Percentiles rank a stretch among this genome's conserved stretches.
Conservation (phyloP, 805 yeast genomes). For the Candida methanosorbosa region DNA sequence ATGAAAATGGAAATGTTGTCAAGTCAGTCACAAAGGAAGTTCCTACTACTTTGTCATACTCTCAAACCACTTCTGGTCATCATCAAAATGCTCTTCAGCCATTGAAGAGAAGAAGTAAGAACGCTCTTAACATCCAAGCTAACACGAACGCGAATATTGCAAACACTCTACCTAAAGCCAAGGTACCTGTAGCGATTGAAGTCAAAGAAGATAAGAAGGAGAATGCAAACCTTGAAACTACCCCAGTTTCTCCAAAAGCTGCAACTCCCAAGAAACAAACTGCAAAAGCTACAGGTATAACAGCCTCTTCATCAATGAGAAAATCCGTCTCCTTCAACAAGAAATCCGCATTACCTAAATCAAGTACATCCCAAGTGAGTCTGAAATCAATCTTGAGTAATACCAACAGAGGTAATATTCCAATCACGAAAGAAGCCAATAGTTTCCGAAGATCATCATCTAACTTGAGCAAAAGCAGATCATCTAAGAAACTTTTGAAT, state of each 20-base stretch:
- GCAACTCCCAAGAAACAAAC: too few species aligned
- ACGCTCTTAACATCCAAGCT: slow-evolving; percentile 7
- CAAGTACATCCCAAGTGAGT: background rate
- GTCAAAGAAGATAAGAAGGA: slow-evolving; percentile 18
- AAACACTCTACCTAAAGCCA: too few species aligned
- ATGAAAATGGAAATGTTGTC: slow-evolving; percentile 22
- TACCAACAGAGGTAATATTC: background rate
- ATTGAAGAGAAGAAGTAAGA: slow-evolving; percentile 6
- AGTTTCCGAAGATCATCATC: too few species aligned
- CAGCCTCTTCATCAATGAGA: slow-evolving; percentile 40
- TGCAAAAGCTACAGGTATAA: slow-evolving; percentile 31
- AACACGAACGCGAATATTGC: slow-evolving; percentile 6
- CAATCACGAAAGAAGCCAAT: background rate
- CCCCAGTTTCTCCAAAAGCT: too few species aligned
- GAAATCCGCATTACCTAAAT: background rate
- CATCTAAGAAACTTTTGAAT: background rate
- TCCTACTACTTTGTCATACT: slow-evolving; percentile 22
- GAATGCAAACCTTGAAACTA: slow-evolving; percentile 6
- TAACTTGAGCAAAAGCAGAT: background rate
- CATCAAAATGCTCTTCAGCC: slow-evolving; percentile 5
- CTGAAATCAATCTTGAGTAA: background rate
- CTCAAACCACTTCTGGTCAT: slow-evolving; percentile 20
- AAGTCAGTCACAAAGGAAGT: slow-evolving; percentile 21
- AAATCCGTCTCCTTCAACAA: slow-evolving; percentile 34
- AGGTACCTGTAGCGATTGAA: too few species aligned